Evolutionary conservation across 148 eudicot species (phyloP), one percentile per base, ranked within the genome.

Genomic region (Vaccinium myrtillus): DNA sequence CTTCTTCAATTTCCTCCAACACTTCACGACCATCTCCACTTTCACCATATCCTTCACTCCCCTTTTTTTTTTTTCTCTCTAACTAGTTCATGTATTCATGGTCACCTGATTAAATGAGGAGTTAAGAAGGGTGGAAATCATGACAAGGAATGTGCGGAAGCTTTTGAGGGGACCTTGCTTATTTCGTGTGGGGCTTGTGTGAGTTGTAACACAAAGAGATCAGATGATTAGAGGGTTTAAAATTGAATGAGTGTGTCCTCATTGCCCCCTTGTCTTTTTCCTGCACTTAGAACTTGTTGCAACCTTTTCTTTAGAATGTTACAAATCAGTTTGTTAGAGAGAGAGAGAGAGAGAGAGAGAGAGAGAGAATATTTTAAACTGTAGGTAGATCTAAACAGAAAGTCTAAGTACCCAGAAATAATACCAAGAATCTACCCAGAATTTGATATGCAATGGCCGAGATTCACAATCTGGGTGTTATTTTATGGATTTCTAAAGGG

Each of bases 1-100:
- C 70, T 87, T 86, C 82, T 81, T 84, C 58, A 84, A 6, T 73
- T 82, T 86, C 32, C 59, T 85, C 81, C 88, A 84, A 14, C 75
- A 81, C 67, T 81, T 88, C 4, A 59, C 73, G 0, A 83, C 7
- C 78, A 69, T 79, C 69, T 59, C 69, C 76, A 70, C 76, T 81
- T 36, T 81, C 75, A 39, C 15, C 61, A 58, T 48, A 4, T 5
- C 8, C 56, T 76, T 19, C 53, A 6, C 19, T 21, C 16, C 58
- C 50, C 39, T 13, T 54, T 2, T 54, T 14, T 54, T 12, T 54
- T 14, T 13, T 3, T 54, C 1, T 55, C 83, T 50, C 61, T 70
- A n/a, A 8, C 21, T 19, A 19, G 15, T 49, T 67, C 8, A n/a
- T 39, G 46, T 30, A 69, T 27, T 13, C 5, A 39, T 23, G 8